phyloP scores from a whole-genome alignment of 2,329 filamentous ascomycete species.

The Colletotrichum lupini region DNA sequence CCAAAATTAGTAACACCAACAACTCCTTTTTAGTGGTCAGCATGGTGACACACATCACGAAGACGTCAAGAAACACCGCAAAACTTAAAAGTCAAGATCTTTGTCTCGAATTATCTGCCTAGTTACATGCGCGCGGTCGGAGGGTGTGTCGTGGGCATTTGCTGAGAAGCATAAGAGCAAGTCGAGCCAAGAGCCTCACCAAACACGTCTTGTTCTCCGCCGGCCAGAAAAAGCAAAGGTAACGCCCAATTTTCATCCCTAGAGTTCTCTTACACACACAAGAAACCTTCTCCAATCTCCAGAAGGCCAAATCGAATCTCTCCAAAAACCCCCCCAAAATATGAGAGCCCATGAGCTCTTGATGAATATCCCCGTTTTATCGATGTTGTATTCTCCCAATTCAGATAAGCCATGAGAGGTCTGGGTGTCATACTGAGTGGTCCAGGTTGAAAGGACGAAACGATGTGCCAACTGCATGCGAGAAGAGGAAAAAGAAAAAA shows the following conservation, averaged over 20 bases:
- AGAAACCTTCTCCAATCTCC: slow-evolving; percentile 24
- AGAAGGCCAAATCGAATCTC: slow-evolving; percentile 13
- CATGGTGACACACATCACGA: neutral
- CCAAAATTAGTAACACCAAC: neutral
- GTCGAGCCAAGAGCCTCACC: neutral
- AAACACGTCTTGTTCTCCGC: slow-evolving; percentile 6
- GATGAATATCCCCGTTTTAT: slow-evolving; percentile 13
- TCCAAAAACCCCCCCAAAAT: slow-evolving; percentile 16
- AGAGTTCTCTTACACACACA: slow-evolving; percentile 32
- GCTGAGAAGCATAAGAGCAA: slow-evolving; percentile 17
- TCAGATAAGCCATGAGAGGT: slow-evolving; percentile 30
- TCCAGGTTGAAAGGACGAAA: slow-evolving; percentile 11
- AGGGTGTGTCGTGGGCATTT: slow-evolving; percentile 5
- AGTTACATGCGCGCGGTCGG: slow-evolving; percentile 30
- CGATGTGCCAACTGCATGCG: slow-evolving; percentile 16
- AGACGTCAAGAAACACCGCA: neutral
- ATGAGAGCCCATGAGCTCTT: slow-evolving; percentile 12
- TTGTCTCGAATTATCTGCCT: slow-evolving; percentile 20
- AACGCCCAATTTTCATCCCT: slow-evolving; percentile 32
- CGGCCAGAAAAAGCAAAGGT: slow-evolving; percentile 18
- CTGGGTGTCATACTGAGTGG: neutral
- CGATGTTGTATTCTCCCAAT: slow-evolving; percentile 21
- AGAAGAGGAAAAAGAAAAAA: slow-evolving; percentile 2
- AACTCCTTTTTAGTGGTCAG: neutral
- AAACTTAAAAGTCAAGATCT: neutral